phyloP scores from a whole-genome alignment of 2,329 filamentous ascomycete genomes.

The Colletotrichum sp. region DNA sequence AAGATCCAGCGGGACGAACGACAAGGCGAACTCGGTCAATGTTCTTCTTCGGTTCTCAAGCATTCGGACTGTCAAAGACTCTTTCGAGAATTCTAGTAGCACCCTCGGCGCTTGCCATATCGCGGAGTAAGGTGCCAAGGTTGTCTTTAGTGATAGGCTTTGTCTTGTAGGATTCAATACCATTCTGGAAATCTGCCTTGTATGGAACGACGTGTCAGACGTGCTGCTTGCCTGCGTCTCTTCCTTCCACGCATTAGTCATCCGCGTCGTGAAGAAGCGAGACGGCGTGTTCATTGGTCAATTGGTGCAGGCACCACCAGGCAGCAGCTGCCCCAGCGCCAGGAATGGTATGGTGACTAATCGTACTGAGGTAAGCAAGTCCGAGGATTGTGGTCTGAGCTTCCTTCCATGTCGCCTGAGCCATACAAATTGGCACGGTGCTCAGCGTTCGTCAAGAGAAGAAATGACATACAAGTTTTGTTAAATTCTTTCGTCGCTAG shows the following conservation, averaged over 20 bases:
- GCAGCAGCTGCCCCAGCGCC: not conserved
- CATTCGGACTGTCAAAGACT: not conserved
- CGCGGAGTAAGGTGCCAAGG: not conserved
- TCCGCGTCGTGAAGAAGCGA: not conserved
- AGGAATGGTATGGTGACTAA: not conserved
- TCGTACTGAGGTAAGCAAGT: not conserved
- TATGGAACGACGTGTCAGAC: not conserved
- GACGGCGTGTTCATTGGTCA: not conserved
- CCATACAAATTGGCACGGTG: not conserved
- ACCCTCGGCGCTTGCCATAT: not conserved
- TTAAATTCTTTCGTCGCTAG: not conserved
- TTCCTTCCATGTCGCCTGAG: not conserved
- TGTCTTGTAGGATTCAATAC: not conserved
- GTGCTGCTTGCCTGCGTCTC: not conserved
- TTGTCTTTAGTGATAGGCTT: not conserved
- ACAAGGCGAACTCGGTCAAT: not conserved
- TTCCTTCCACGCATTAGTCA: not conserved
- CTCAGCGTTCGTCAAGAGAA: not conserved
- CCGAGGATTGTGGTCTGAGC: not conserved
- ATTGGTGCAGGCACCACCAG: not conserved
- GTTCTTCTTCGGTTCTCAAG: not conserved
- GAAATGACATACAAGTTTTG: not conserved
- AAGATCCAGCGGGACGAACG: not conserved
- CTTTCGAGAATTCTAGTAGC: not conserved
- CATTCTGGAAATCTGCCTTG: not conserved